phyloP scores from a whole-genome alignment of 768 basidiomycete species.

The Termitomyces sp. region DNA sequence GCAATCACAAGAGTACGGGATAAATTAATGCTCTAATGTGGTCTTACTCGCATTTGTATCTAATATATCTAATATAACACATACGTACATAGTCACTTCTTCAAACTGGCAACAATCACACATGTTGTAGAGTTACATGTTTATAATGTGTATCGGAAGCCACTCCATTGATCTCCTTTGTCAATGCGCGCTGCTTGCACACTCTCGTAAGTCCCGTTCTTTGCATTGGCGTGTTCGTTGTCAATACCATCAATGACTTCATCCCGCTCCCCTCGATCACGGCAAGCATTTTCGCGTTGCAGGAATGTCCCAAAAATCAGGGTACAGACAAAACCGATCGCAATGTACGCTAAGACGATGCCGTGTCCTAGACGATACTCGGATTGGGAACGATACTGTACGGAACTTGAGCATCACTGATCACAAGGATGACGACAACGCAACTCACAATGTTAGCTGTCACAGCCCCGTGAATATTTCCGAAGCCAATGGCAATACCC shows the following conservation, averaged over 20 bases:
- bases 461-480: slow-evolving; percentile 67
- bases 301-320: slow-evolving; percentile 41
- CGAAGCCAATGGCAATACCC: slow-evolving; percentile 64
- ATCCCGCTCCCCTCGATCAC: slow-evolving; percentile 64
- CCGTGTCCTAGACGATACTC: slow-evolving; percentile 64
- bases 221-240: slow-evolving; percentile 35
- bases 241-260: slow-evolving; percentile 52
- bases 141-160: slow-evolving; percentile 57
- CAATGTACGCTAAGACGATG: slow-evolving; percentile 65
- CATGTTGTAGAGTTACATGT: slow-evolving; percentile 18
- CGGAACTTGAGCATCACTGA: background rate
- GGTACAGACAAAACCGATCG: slow-evolving; percentile 54
- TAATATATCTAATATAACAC: slow-evolving; percentile 16
- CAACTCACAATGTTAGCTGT: slow-evolving; percentile 57
- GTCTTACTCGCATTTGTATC: slow-evolving; percentile 21
- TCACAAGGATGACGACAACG: background rate
- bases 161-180: slow-evolving; percentile 72
- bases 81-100: slow-evolving; percentile 5
- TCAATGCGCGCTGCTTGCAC: slow-evolving; percentile 51
- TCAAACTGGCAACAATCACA: background rate
- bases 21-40: slow-evolving; percentile 13
- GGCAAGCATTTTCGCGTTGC: slow-evolving; percentile 51
- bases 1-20: slow-evolving; percentile 33
- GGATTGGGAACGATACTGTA: slow-evolving; percentile 58
- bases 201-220: slow-evolving; percentile 48